Conservation (phyloP, 495 filamentous ascomycete genomes). For the Neurospora cerealis region DNA sequence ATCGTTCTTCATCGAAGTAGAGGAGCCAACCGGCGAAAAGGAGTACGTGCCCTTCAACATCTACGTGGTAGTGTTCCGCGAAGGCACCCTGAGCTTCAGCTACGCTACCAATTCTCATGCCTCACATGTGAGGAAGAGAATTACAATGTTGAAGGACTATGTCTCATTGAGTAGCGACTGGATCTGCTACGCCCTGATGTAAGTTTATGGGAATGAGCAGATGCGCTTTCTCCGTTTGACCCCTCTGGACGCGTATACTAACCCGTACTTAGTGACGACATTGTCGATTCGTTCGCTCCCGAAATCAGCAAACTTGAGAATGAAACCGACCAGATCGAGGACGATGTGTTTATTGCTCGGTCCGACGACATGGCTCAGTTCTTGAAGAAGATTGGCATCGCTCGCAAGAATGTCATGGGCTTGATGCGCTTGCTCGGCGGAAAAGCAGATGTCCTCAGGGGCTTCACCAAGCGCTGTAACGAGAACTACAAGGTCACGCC, state of each 20-base stretch:
- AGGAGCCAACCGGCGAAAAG: conserved; percentile 62
- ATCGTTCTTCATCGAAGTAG: conserved; percentile 57
- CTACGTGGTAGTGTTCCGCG: conserved; percentile 93
- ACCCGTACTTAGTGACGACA: conserved; percentile 60
- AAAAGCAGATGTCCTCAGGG: conserved; percentile 93
- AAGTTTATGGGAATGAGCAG: conserved; percentile 25
- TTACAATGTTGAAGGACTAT: conserved; percentile 87
- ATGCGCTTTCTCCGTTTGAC: not conserved
- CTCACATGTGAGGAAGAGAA: conserved; percentile 79
- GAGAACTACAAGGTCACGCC: conserved; percentile 91
- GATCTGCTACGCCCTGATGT: conserved; percentile 99
- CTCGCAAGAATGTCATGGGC: conserved; percentile 89
- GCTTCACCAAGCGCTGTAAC: conserved; percentile 97
- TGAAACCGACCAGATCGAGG: conserved; percentile 89
- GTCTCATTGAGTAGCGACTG: conserved; percentile 88
- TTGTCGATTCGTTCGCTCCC: conserved; percentile 90
- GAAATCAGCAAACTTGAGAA: conserved; percentile 75
- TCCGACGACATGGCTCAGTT: conserved; percentile 79
- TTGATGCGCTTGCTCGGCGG: conserved; percentile 87
- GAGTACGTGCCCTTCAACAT: conserved; percentile 91
- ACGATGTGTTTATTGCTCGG: conserved; percentile 84
- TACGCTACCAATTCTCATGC: conserved; percentile 78
- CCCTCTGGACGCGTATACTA: conserved; percentile 8
- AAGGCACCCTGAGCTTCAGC: conserved; percentile 89
- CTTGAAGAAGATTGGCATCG: conserved; percentile 76